Evolutionary conservation across 179 eudicot genomes (phyloP), one percentile per base, ranked within the genome.

Genomic region (Patellifolia procumbens): DNA sequence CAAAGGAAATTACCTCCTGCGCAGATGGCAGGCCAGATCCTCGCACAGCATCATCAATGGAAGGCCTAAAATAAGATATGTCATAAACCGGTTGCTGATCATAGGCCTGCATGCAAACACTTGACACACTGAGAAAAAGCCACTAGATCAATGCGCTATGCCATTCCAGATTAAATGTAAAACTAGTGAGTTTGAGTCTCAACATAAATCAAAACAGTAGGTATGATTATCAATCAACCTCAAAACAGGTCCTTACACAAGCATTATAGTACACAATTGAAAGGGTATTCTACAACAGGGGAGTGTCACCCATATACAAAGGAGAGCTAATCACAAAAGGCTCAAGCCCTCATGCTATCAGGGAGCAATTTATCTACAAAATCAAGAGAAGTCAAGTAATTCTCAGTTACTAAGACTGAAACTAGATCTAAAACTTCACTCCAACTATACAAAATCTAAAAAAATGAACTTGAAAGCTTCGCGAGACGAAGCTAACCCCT

Each of bases 41-140:
- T 74, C 90, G 79, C 24, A 83, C 82, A 75, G 91, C 81, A 68
- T 91, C 98, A 84, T 90, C 95, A 78, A 86, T 77, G 39, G 90
- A 24, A 73, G 89, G 87, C 83, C 93, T 89, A 73, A 87, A 88
- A 79, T 91, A 92, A 2, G 93, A 88, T 19, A 88, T 80, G 83
- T 92, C 91, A 78, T 91, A 91, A 51, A 81, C 71, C 11, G 89
- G 81, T 74, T 92, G 97, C 24, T 89, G 87, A 76, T 86, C 91
- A 79, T 92, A 94, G 37, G 87, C 89, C 96, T 94, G 96, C 82
- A 77, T 12, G 43, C 26, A 73, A 79, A 55, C 55, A 78, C 29
- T 16, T 5, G 24, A n/a, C 55, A 48, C 52, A 28, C 26, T 76
- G 7, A 81, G 74, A 61, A 29, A 39, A 58, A 10, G 31, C 37